phyloP scores from a whole-genome alignment of 495 filamentous ascomycete genomes.

The Penicillium simplicissimum region DNA sequence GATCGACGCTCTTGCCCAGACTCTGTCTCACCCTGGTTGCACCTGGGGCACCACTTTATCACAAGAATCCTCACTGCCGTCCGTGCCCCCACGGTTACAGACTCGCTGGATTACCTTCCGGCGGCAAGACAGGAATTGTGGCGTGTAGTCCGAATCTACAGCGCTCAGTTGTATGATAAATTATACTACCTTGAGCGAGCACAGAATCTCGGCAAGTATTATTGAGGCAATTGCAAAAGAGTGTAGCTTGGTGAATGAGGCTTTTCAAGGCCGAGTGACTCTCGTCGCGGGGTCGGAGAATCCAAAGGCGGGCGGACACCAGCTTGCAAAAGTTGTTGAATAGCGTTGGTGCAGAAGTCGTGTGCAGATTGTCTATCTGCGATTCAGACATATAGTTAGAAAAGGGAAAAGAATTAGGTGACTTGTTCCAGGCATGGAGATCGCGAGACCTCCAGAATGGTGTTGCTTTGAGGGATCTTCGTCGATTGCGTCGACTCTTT shows the following conservation, averaged over 20 bases:
- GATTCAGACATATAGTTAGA: background rate
- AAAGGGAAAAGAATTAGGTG: background rate
- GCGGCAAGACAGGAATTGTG: background rate
- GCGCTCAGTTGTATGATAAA: background rate
- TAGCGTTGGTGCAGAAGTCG: background rate
- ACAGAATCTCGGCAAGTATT: background rate
- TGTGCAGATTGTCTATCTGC: background rate
- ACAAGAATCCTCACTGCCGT: background rate
- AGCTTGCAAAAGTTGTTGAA: background rate
- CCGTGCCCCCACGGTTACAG: background rate
- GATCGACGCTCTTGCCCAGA: background rate
- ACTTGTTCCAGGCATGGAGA: background rate
- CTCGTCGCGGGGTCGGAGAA: too few relatives aligned
- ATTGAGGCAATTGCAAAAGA: background rate
- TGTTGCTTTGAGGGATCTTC: background rate
- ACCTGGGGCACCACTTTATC: background rate
- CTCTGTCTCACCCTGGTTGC: background rate
- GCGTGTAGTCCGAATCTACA: background rate
- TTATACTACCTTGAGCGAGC: background rate
- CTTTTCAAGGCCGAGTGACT: background rate
- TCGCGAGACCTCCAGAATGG: background rate
- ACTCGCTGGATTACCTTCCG: background rate
- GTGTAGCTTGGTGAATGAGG: background rate
- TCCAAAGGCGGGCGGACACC: too few relatives aligned
- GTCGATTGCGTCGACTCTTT: background rate